phyloP scores from a whole-genome alignment of 495 filamentous ascomycete species.

The Hypoxylon lenormandii region DNA sequence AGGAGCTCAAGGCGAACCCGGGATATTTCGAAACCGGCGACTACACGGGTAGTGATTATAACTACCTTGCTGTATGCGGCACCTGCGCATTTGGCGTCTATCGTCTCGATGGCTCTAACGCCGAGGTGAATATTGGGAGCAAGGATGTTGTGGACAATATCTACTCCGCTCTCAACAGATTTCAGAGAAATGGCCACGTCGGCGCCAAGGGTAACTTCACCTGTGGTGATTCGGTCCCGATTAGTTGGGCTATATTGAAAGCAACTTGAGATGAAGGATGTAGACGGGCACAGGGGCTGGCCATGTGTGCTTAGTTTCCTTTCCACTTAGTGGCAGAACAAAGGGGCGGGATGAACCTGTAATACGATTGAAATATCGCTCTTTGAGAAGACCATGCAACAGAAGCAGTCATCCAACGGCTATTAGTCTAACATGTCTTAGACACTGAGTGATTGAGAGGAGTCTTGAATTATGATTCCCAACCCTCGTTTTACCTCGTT shows the following conservation, averaged over 20 bases:
- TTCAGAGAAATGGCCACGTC: slow-evolving; percentile 21
- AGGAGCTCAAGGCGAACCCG: slow-evolving; percentile 6
- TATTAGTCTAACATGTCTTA: no score
- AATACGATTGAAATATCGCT: no score
- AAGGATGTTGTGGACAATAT: slow-evolving; percentile 39
- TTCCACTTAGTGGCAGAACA: no score
- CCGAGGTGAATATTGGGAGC: slow-evolving; percentile 30
- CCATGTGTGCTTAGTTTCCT: no score
- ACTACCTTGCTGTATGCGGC: slow-evolving; percentile 20
- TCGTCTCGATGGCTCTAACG: slow-evolving; percentile 24
- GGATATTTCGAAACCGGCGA: slow-evolving; percentile 37
- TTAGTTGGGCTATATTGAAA: slow-evolving; percentile 32
- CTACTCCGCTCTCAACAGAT: slow-evolving; percentile 23
- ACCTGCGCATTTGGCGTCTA: slow-evolving; percentile 40
- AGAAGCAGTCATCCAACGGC: no score
- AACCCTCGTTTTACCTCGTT: no score
- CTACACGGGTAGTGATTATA: slow-evolving; percentile 12
- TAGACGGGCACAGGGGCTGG: no score
- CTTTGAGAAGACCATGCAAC: no score
- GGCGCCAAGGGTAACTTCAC: slow-evolving; percentile 34
- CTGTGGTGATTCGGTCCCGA: slow-evolving; percentile 15
- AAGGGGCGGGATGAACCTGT: no score
- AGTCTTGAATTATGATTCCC: no score
- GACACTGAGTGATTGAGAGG: no score
- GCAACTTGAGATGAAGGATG: slow-evolving; percentile 1